These are phyloP conservation scores for Penicillium sp. DNA, from an alignment of 2,329 filamentous ascomycete species.

Conservation along the genomic window DNA sequence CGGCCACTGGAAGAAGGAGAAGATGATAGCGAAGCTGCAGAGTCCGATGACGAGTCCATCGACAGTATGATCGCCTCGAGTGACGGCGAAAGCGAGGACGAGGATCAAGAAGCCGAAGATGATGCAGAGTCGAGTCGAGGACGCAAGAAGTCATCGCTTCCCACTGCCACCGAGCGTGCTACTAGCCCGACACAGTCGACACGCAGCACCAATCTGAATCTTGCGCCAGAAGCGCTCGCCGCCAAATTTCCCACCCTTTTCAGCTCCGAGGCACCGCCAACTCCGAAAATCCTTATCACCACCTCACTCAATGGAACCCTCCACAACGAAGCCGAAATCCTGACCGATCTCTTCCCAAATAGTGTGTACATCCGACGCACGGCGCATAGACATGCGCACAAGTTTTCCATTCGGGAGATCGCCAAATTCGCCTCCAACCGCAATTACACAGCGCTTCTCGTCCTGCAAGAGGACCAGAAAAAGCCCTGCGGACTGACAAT, in stretches of 20 bases:
- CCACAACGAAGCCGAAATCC: slow-evolving; percentile 71
- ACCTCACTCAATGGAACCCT: slow-evolving; percentile 84
- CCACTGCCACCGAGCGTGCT: slow-evolving; percentile 45
- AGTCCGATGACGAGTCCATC: slow-evolving; percentile 52
- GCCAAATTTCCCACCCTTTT: slow-evolving; percentile 58
- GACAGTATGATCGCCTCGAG: slow-evolving; percentile 71
- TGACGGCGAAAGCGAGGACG: slow-evolving; percentile 43
- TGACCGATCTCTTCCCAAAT: slow-evolving; percentile 77
- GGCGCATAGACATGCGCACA: slow-evolving; percentile 75
- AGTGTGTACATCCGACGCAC: slow-evolving; percentile 76
- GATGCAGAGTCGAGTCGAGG: slow-evolving; percentile 30
- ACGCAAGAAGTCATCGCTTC: slow-evolving; percentile 32
- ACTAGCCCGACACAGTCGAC: slow-evolving; percentile 52
- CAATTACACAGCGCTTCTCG: slow-evolving; percentile 74
- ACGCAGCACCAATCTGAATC: slow-evolving; percentile 53
- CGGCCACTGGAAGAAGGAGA: slow-evolving; percentile 41
- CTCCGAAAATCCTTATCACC: slow-evolving; percentile 84
- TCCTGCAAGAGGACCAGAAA: slow-evolving; percentile 87
- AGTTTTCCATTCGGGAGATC: slow-evolving; percentile 89
- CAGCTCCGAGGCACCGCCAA: slow-evolving; percentile 46
- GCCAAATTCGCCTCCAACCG: slow-evolving; percentile 75
- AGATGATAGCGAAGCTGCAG: slow-evolving; percentile 37
- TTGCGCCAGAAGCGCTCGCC: slow-evolving; percentile 56
- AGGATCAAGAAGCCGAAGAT: slow-evolving; percentile 44
- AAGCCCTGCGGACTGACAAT: slow-evolving; percentile 74